These are phyloP conservation scores for Fallopia convolvulus DNA, from an alignment of 148 eudicot species.

Conservation along the genomic window DNA sequence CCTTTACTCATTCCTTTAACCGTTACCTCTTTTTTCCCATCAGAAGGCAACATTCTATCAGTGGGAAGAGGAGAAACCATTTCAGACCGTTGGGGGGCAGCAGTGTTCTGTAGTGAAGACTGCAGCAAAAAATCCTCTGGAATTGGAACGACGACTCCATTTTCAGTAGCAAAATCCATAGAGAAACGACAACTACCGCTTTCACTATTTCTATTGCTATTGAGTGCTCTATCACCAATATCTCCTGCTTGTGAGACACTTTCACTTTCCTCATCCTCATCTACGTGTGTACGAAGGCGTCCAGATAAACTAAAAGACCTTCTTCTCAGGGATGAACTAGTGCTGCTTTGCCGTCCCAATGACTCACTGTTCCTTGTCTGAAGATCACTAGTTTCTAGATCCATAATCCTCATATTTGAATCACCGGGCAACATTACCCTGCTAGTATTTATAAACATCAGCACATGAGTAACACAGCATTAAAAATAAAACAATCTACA, in stretches of 20 bases:
- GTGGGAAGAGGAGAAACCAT: slow-evolving; percentile 33
- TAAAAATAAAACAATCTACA: background rate
- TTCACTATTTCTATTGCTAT: slow-evolving; percentile 38
- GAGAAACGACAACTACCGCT: slow-evolving; percentile 26
- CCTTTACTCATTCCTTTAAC: background rate
- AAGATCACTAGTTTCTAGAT: slow-evolving; percentile 22
- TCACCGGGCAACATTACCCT: slow-evolving; percentile 2
- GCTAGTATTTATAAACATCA: background rate
- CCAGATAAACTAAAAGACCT: slow-evolving; percentile 32
- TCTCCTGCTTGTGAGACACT: slow-evolving; percentile 72
- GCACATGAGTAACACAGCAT: background rate
- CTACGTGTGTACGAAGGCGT: slow-evolving; percentile 16
- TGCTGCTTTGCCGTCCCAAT: slow-evolving; percentile 27
- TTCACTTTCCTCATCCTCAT: slow-evolving; percentile 46
- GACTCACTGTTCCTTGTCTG: slow-evolving; percentile 29
- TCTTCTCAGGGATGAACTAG: slow-evolving; percentile 39
- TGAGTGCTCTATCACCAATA: slow-evolving; percentile 57
- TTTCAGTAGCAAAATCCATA: slow-evolving; percentile 26
- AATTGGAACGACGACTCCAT: slow-evolving; percentile 32
- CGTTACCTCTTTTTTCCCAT: slow-evolving; percentile 40
- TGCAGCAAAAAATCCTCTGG: slow-evolving; percentile 19
- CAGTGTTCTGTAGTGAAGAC: slow-evolving; percentile 9
- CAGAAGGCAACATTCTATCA: slow-evolving; percentile 24
- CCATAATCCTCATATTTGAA: slow-evolving; percentile 23
- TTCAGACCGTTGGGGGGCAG: slow-evolving; percentile 23